Evolutionary conservation across 495 filamentous ascomycete species (phyloP).

Genomic region (Aspergillus egyptiacus): DNA sequence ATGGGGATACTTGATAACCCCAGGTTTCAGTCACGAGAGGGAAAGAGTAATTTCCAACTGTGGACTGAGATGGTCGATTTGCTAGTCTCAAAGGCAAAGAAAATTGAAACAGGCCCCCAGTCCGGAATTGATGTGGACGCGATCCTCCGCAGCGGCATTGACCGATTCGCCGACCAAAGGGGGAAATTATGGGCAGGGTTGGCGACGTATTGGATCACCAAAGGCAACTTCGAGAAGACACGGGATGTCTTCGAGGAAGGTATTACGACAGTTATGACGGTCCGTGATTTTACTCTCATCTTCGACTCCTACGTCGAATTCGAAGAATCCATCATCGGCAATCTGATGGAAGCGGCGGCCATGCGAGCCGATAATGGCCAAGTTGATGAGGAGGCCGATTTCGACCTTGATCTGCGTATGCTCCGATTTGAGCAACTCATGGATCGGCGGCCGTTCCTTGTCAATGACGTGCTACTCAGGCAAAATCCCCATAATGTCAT

Average conservation of each 20-base stretch:
- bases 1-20: conserved; percentile 93
- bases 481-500: conserved; percentile 96
- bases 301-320: conserved; percentile 97
- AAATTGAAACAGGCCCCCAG: conserved; percentile 74
- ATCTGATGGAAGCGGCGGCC: conserved; percentile 82
- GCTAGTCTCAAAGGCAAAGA: conserved; percentile 81
- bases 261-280: conserved; percentile 96
- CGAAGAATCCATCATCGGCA: conserved; percentile 91
- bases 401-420: conserved; percentile 96
- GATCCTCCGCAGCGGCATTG: conserved; percentile 90
- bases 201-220: conserved; percentile 95
- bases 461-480: conserved; percentile 91
- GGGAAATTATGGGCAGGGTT: conserved; percentile 96
- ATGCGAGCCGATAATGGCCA: conserved; percentile 74
- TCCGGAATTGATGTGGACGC: conserved; percentile 85
- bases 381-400: conserved; percentile 79
- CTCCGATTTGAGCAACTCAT: conserved; percentile 97
- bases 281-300: conserved; percentile 94
- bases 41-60: conserved; percentile 90
- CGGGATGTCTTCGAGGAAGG: conserved; percentile 95
- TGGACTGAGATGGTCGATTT: conserved; percentile 99
- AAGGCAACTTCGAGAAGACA: conserved; percentile 84
- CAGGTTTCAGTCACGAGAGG: conserved; percentile 84
- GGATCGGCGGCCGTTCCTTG: conserved; percentile 92
- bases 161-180: conserved; percentile 86